These are phyloP conservation scores for Psilocybe cubensis DNA, from an alignment of 768 basidiomycete genomes.

Conservation along the genomic window DNA sequence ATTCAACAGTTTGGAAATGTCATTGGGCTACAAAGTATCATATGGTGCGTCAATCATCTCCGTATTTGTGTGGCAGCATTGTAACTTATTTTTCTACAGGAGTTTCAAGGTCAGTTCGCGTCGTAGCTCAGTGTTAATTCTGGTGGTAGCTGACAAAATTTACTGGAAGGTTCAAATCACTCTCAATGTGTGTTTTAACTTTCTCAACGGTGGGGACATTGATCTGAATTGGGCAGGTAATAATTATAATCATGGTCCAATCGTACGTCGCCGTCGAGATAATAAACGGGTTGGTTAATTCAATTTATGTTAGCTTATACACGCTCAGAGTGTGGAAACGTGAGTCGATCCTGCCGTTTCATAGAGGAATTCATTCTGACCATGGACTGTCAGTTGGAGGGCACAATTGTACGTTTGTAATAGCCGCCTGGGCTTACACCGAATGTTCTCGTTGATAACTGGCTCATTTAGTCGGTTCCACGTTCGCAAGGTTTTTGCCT, in stretches of 20 bases:
- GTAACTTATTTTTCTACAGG: neutral
- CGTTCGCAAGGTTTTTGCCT: neutral
- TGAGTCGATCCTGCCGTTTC: neutral
- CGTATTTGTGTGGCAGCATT: neutral
- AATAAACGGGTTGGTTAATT: neutral
- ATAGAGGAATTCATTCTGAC: neutral
- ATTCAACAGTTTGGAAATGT: constrained; percentile 12
- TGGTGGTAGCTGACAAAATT: neutral
- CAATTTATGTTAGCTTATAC: constrained; percentile 9
- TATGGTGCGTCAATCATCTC: constrained; percentile 5
- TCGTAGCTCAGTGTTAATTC: neutral
- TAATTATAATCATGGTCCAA: constrained; percentile 16
- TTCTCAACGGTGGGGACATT: neutral
- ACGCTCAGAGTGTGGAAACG: constrained; percentile 19
- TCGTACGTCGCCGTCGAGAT: neutral
- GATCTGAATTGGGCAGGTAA: constrained; percentile 1
- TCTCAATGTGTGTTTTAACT: constrained; percentile 10
- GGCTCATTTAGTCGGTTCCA: neutral
- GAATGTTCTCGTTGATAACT: neutral
- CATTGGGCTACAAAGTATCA: neutral
- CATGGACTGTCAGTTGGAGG: constrained; percentile 5
- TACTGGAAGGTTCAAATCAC: constrained; percentile 7
- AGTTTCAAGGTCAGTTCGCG: constrained; percentile 12
- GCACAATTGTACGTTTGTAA: neutral
- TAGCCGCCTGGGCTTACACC: neutral